phyloP scores from a whole-genome alignment of 2,329 filamentous ascomycete genomes.

The Thielaviopsis ethacetica region DNA sequence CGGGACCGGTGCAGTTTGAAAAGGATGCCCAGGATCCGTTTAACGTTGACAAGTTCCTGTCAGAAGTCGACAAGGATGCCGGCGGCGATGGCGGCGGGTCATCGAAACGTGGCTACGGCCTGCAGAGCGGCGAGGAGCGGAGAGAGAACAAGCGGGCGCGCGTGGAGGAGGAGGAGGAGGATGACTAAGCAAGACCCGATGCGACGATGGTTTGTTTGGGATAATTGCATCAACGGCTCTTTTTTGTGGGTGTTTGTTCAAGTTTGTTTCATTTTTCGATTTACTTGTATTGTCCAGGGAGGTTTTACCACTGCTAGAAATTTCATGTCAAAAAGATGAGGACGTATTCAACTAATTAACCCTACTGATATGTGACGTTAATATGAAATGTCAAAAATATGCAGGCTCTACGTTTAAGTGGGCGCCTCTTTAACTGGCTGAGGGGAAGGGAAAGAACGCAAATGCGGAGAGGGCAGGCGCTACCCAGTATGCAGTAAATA shows the following conservation, averaged over 20 bases:
- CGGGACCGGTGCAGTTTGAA: constrained; percentile 92
- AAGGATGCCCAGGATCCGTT: constrained; percentile 77
- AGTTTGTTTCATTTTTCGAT: neutral
- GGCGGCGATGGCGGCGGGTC: constrained; percentile 20
- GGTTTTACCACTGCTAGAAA: neutral
- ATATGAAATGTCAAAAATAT: neutral
- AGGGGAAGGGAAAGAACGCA: neutral
- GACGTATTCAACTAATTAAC: too few species aligned
- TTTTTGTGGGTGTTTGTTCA: neutral
- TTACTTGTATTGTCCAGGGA: neutral
- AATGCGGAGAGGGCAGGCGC: neutral
- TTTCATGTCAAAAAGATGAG: neutral
- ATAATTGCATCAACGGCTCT: neutral
- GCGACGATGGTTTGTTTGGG: neutral
- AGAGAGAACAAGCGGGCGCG: constrained; percentile 56
- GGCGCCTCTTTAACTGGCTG: neutral
- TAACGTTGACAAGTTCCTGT: constrained; percentile 86
- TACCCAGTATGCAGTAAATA: too few species aligned
- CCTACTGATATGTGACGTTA: neutral
- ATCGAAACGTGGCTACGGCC: constrained; percentile 58
- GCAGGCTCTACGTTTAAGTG: neutral
- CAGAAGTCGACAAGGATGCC: constrained; percentile 50
- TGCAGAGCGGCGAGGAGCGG: constrained; percentile 43
- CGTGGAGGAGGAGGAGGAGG: constrained; percentile 68
- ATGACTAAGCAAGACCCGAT: constrained; percentile 28